phyloP scores from a whole-genome alignment of 1,284 basidiomycete species.

The Cerrena zonata region DNA sequence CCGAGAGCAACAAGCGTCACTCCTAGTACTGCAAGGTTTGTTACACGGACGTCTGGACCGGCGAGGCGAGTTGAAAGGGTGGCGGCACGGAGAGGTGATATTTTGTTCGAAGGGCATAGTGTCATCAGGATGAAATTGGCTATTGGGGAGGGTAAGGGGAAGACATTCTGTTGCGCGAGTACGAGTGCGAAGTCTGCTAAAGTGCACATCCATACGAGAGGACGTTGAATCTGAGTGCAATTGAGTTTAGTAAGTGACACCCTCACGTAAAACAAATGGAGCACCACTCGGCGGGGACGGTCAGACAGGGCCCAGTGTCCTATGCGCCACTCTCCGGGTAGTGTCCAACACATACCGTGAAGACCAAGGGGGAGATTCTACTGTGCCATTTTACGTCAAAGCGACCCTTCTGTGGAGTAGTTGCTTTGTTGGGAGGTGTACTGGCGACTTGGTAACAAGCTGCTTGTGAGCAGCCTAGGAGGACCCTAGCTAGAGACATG shows the following conservation, averaged over 20 bases:
- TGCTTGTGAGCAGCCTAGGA: constrained; percentile 45
- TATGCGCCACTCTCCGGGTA: too few species aligned
- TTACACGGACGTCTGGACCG: constrained; percentile 33
- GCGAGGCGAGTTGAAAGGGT: constrained; percentile 9
- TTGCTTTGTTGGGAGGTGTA: constrained; percentile 56
- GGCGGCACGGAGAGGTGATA: neutral
- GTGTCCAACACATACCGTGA: constrained; percentile 36
- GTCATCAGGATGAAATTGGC: constrained; percentile 29
- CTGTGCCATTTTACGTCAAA: constrained; percentile 53
- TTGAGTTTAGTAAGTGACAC: too few species aligned
- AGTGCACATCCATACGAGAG: constrained; percentile 37
- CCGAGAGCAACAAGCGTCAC: constrained; percentile 43
- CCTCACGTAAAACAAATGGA: neutral
- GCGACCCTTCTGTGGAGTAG: constrained; percentile 43
- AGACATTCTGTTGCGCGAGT: constrained; percentile 30
- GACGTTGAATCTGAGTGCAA: neutral
- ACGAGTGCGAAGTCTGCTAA: constrained; percentile 45
- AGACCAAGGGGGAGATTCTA: constrained; percentile 52
- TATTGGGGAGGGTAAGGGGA: constrained; percentile 23
- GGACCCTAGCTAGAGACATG: constrained; percentile 29
- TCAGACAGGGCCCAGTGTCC: neutral
- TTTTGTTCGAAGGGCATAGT: constrained; percentile 19
- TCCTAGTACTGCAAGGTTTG: constrained; percentile 46
- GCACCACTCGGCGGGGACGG: neutral
- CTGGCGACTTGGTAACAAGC: constrained; percentile 48